Evolutionary conservation across 306 rosid species (phyloP).

Genomic region (Mimosa bimucronata): DNA sequence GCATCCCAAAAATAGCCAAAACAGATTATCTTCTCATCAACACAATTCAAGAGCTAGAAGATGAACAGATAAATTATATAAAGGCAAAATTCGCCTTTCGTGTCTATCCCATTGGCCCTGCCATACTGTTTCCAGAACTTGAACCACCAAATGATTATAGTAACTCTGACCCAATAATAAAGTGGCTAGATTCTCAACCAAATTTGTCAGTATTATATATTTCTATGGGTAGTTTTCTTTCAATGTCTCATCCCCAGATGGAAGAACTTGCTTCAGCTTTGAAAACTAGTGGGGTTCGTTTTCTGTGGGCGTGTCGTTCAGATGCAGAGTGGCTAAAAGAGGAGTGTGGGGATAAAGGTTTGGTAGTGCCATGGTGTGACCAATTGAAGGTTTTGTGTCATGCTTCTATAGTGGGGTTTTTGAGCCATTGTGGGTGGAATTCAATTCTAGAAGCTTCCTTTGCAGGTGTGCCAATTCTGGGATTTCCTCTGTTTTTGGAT

Average conservation of each 20-base stretch:
- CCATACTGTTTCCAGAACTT: slow-evolving; percentile 49
- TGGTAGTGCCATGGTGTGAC: slow-evolving; percentile 62
- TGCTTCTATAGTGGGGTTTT: slow-evolving; percentile 54
- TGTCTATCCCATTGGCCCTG: slow-evolving; percentile 58
- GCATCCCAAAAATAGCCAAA: slow-evolving; percentile 42
- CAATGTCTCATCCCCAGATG: slow-evolving; percentile 53
- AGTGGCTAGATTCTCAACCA: slow-evolving; percentile 66
- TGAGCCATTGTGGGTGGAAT: slow-evolving; percentile 74
- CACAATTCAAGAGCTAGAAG: slow-evolving; percentile 55
- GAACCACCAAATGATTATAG: neutral
- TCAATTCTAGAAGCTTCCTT: slow-evolving; percentile 51
- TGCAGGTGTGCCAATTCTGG: slow-evolving; percentile 52
- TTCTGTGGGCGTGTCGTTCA: slow-evolving; percentile 59
- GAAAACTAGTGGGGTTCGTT: slow-evolving; percentile 32
- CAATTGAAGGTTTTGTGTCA: slow-evolving; percentile 59
- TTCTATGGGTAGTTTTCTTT: slow-evolving; percentile 60
- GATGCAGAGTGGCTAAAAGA: slow-evolving; percentile 45
- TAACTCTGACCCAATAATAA: neutral
- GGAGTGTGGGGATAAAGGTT: slow-evolving; percentile 48
- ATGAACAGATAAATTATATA: slow-evolving; percentile 41
- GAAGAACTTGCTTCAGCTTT: slow-evolving; percentile 53
- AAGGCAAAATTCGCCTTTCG: slow-evolving; percentile 45
- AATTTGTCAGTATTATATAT: slow-evolving; percentile 57
- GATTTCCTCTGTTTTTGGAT: slow-evolving; percentile 58
- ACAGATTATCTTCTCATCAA: slow-evolving; percentile 51